phyloP scores from a whole-genome alignment of 2,329 filamentous ascomycete species.

The Stachybotrys echinatus region DNA sequence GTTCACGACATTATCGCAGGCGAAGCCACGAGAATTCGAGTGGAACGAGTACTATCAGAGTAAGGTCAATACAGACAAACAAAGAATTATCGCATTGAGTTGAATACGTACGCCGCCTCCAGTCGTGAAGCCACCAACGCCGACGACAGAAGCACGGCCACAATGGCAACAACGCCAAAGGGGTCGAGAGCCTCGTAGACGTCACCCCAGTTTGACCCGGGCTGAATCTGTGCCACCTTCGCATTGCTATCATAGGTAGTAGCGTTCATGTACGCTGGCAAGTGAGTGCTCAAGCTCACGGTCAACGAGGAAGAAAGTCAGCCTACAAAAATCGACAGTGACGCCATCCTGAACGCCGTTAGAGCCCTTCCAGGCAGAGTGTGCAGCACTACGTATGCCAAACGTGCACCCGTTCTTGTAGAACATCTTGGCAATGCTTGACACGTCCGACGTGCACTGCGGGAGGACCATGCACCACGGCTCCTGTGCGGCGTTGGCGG shows the following conservation, averaged over 20 bases:
- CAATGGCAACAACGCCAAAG: conserved; percentile 32
- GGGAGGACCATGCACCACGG: conserved; percentile 23
- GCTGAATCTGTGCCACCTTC: conserved; percentile 22
- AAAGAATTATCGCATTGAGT: not conserved
- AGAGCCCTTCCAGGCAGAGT: conserved; percentile 22
- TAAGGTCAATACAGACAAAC: not conserved
- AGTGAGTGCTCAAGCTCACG: not conserved
- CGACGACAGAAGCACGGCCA: conserved; percentile 31
- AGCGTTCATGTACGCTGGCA: conserved; percentile 17
- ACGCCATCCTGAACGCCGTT: conserved; percentile 20
- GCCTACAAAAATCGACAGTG: conserved; percentile 19
- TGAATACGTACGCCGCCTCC: conserved; percentile 14
- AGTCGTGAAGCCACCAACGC: conserved; percentile 21
- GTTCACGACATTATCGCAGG: conserved; percentile 33
- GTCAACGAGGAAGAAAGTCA: not conserved
- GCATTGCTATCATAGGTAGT: conserved; percentile 20
- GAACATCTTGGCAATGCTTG: conserved; percentile 13
- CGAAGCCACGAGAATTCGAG: conserved; percentile 27
- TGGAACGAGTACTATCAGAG: conserved; percentile 21
- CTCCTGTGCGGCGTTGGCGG: conserved; percentile 21
- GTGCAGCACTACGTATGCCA: conserved; percentile 25
- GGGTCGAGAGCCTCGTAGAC: conserved; percentile 18
- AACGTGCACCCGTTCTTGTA: conserved; percentile 16
- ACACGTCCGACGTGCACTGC: conserved; percentile 15
- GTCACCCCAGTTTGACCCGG: conserved; percentile 37